Evolutionary conservation across 2,329 filamentous ascomycete genomes (phyloP), one percentile per base, ranked within the genome.

Genomic region (Colletotrichum sp.): DNA sequence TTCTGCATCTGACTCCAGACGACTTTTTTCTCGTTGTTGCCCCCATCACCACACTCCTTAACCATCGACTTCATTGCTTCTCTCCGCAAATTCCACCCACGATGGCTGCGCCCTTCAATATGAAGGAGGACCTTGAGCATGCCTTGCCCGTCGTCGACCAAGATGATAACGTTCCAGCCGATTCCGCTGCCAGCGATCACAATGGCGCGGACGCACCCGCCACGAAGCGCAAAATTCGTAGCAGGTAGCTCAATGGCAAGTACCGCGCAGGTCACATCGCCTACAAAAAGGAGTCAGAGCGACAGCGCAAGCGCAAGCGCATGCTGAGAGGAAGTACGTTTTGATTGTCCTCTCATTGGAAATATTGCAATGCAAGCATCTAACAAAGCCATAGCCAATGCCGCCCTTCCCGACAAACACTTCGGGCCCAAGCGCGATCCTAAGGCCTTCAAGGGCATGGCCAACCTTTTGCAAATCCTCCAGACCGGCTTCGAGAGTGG

Each of bases 21-120:
- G 10, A 22, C 43, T 0, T 0, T 48, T 48, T 48, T 1, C 43
- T 48, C 6, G 18, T 48, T 22, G n/a, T 3, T 4, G 6, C 3
- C 39, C 2, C 18, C 18, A 48, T n/a, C 39, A 48, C 43, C n/a
- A 22, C 43, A 1, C 18, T 48, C 10, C n/a, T 7, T 7, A 13
- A 0, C 43, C 10, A 7, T 48, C 10, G 18, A 2, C 43, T 12
- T 13, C n/a, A 1, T 22, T 6, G 3, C 9, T 7, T 48, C 0
- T 4, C 10, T 22, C n/a, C 6, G 4, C 43, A 1, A 22, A 48
- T 43, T 12, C 43, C 2, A 48, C 0, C 18, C 43, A 48, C 43
- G 10, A 48, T 48, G 43, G 4, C 43, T n/a, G 43, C 43, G 3
- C 43, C 43, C 10, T 7, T 22, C 43, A 48, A 22, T 18, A 3